Evolutionary conservation across 2,329 filamentous ascomycete species (phyloP).

Genomic region (Epichloe elymi): DNA sequence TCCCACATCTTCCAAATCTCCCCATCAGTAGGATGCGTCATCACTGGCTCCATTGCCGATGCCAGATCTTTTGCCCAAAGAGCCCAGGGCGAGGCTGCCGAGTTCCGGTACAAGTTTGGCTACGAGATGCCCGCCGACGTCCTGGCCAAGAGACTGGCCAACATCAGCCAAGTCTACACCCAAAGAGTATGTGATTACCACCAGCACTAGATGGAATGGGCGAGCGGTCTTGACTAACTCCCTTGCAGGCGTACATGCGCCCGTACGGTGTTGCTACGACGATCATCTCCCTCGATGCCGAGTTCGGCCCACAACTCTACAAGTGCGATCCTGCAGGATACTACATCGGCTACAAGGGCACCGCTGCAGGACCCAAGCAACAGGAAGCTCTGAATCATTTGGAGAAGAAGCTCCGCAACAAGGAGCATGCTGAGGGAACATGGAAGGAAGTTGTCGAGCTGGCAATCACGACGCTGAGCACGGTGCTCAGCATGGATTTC

Average conservation of each 20-base stretch:
- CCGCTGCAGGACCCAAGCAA: slow-evolving; percentile 92
- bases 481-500: slow-evolving; percentile 95
- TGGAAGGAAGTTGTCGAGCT: slow-evolving; percentile 98
- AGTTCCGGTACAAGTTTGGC: slow-evolving; percentile 96
- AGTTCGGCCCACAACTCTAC: slow-evolving; percentile 88
- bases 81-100: slow-evolving; percentile 87
- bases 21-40: slow-evolving; percentile 90
- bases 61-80: slow-evolving; percentile 85
- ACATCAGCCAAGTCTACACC: slow-evolving; percentile 99
- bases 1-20: slow-evolving; percentile 97
- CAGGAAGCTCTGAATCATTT: slow-evolving; percentile 97
- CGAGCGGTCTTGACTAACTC: not conserved
- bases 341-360: slow-evolving; percentile 97
- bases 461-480: slow-evolving; percentile 89
- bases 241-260: slow-evolving; percentile 74
- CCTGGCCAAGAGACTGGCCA: slow-evolving; percentile 89
- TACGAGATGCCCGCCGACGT: slow-evolving; percentile 99
- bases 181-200: slow-evolving; percentile 54
- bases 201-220: not conserved
- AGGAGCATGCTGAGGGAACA: slow-evolving; percentile 78
- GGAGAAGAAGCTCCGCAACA: slow-evolving; percentile 99
- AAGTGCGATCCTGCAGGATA: slow-evolving; percentile 98
- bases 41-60: slow-evolving; percentile 97
- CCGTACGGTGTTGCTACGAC: slow-evolving; percentile 93
- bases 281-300: slow-evolving; percentile 83